Evolutionary conservation across 169 alveolate species (phyloP).

Genomic region (Pseudocohnilembus persalinus): DNA sequence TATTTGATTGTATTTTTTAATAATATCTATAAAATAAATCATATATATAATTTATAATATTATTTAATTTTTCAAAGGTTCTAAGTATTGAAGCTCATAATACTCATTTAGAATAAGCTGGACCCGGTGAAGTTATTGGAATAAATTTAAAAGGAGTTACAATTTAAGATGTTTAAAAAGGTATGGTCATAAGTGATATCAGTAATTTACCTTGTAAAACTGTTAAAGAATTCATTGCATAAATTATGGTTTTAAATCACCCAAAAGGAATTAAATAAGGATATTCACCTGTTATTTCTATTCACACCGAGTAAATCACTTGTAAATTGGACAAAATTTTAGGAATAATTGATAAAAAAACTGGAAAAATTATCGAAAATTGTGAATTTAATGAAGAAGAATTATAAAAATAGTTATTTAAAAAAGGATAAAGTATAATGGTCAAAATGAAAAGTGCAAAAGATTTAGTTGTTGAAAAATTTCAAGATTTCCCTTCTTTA

Average conservation of each 20-base stretch:
- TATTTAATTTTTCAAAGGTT: conserved; percentile 33
- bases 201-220: conserved; percentile 47
- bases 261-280: conserved; percentile 60
- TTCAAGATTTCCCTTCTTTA: conserved; percentile 95
- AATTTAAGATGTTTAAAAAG: conserved; percentile 44
- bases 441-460: neutral
- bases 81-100: conserved; percentile 56
- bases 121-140: conserved; percentile 62
- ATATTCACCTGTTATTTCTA: conserved; percentile 58
- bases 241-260: conserved; percentile 54
- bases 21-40: no score
- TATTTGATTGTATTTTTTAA: no score
- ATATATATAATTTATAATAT: no score
- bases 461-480: conserved; percentile 85
- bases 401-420: no score
- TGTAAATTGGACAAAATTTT: conserved; percentile 48
- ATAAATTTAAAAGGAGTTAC: conserved; percentile 40
- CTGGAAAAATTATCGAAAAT: conserved; percentile 49
- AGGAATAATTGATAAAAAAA: conserved; percentile 52
- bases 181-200: conserved; percentile 47
- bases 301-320: conserved; percentile 58
- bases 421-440: neutral
- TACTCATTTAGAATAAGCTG: conserved; percentile 41
- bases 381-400: no score
- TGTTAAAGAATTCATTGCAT: conserved; percentile 45